phyloP scores from a whole-genome alignment of 331 rosid genomes.

The Malus hybrid region DNA sequence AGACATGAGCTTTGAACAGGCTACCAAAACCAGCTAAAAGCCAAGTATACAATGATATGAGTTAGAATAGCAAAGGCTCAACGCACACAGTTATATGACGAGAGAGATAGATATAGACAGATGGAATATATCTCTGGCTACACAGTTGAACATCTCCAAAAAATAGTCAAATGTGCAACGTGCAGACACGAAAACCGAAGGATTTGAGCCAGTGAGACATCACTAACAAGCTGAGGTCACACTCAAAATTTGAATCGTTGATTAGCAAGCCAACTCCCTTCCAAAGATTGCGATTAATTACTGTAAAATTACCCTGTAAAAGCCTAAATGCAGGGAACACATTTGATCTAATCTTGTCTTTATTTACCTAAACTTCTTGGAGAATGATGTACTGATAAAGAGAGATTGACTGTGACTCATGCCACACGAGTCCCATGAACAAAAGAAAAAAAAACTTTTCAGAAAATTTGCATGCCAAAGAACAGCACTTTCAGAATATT shows the following conservation, averaged over 20 bases:
- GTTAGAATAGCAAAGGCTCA: neutral
- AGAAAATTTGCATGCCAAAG: neutral
- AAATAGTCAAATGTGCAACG: neutral
- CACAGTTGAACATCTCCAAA: neutral
- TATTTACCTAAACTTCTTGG: constrained; percentile 1
- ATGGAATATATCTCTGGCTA: neutral
- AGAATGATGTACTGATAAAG: neutral
- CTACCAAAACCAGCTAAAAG: neutral
- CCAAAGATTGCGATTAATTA: constrained; percentile 6
- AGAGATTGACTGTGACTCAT: neutral
- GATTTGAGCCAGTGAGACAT: constrained; percentile 19
- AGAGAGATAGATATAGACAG: too few species aligned
- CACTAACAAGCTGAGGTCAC: constrained; percentile 25
- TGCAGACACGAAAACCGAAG: neutral
- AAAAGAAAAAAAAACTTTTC: neutral
- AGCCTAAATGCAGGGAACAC: neutral
- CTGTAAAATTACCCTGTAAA: neutral
- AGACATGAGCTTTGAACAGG: neutral
- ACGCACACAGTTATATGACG: neutral
- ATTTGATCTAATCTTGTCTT: neutral
- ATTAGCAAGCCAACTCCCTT: constrained; percentile 9
- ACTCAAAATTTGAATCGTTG: constrained; percentile 30
- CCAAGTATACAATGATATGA: neutral
- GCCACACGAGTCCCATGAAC: neutral
- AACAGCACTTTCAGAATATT: neutral